Evolutionary conservation across 768 basidiomycete genomes (phyloP).

Genomic region (Termitomyces titanicus): DNA sequence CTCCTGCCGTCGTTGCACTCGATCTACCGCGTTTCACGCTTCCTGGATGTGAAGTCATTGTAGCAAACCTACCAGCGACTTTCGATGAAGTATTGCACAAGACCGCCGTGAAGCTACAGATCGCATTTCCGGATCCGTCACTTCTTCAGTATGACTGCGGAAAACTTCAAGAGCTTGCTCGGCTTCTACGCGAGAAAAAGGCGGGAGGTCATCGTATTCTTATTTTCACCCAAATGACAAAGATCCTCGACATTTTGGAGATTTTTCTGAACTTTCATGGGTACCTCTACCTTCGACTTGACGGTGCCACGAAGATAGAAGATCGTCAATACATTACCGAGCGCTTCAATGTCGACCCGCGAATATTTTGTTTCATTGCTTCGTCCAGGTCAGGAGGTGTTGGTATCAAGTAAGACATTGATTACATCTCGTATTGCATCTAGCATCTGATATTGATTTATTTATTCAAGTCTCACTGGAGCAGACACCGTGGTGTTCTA

Average conservation of each 20-base stretch:
- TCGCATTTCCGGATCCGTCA: slow-evolving; percentile 89
- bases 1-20: slow-evolving; percentile 71
- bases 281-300: slow-evolving; percentile 89
- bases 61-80: slow-evolving; percentile 28
- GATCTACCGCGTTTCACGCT: slow-evolving; percentile 70
- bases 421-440: slow-evolving; percentile 4
- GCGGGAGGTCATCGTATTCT: slow-evolving; percentile 85
- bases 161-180: slow-evolving; percentile 84
- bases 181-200: slow-evolving; percentile 78
- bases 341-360: slow-evolving; percentile 74
- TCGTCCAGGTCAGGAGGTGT: slow-evolving; percentile 80
- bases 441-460: slow-evolving; percentile 10
- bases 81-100: slow-evolving; percentile 74
- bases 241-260: slow-evolving; percentile 90
- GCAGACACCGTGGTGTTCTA: slow-evolving; percentile 98
- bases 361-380: slow-evolving; percentile 87
- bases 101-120: slow-evolving; percentile 78
- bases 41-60: slow-evolving; percentile 31
- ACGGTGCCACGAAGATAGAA: slow-evolving; percentile 94
- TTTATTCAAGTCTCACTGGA: slow-evolving; percentile 61
- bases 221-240: slow-evolving; percentile 98
- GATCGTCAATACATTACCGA: slow-evolving; percentile 91
- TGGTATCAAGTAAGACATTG: slow-evolving; percentile 79
- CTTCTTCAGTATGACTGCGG: slow-evolving; percentile 95
- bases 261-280: slow-evolving; percentile 91